phyloP scores from a whole-genome alignment of 495 filamentous ascomycete genomes.

The Aspergillus sclerotioniger region DNA sequence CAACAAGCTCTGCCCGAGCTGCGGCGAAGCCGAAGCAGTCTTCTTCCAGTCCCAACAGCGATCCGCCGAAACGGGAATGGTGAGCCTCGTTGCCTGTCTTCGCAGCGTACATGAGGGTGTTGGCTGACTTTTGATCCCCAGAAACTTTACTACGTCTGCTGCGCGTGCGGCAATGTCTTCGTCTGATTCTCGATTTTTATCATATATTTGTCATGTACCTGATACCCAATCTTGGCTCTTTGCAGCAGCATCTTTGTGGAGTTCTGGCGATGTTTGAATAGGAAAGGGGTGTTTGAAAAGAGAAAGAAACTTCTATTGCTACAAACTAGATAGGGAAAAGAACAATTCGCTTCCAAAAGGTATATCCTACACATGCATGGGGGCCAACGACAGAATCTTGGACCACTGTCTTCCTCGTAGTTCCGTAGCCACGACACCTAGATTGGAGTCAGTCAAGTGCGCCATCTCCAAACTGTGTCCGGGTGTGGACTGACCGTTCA shows the following conservation, averaged over 20 bases:
- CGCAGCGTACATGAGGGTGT: neutral
- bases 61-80: slow-evolving; percentile 96
- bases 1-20: slow-evolving; percentile 77
- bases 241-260: slow-evolving; percentile 26
- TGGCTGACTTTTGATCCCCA: slow-evolving; percentile 33
- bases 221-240: slow-evolving; percentile 36
- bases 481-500: slow-evolving; percentile 63
- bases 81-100: slow-evolving; percentile 44
- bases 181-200: slow-evolving; percentile 39
- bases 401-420: slow-evolving; percentile 89
- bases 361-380: slow-evolving; percentile 76
- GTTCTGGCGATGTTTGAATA: slow-evolving; percentile 20
- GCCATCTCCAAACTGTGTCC: neutral
- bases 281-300: slow-evolving; percentile 4
- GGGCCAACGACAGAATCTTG: slow-evolving; percentile 94
- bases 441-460: slow-evolving; percentile 25
- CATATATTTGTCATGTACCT: slow-evolving; percentile 21
- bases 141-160: slow-evolving; percentile 99
- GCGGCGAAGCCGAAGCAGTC: slow-evolving; percentile 81
- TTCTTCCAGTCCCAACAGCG: slow-evolving; percentile 99
- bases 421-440: slow-evolving; percentile 82
- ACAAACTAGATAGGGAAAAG: slow-evolving; percentile 33
- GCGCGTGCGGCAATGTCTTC: slow-evolving; percentile 85
- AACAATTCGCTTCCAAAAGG: slow-evolving; percentile 34
- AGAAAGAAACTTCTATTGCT: slow-evolving; percentile 31